These are phyloP conservation scores for Bjerkandera adusta DNA, from an alignment of 1,284 basidiomycete genomes.

Conservation along the genomic window DNA sequence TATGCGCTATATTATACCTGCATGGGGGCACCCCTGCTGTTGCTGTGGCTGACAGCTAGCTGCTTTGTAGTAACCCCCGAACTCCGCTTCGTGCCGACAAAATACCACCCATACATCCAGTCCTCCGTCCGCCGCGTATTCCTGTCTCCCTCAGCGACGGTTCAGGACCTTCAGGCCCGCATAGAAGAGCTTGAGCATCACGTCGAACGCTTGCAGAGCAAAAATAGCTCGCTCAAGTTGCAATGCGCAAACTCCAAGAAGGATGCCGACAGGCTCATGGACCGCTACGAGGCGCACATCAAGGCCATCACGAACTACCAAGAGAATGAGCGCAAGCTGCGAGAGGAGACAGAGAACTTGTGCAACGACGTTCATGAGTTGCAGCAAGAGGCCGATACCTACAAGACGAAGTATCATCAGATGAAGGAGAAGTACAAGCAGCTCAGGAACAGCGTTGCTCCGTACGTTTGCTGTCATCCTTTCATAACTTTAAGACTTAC, in stretches of 20 bases:
- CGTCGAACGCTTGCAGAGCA: constrained; percentile 22
- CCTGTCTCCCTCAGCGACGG: constrained; percentile 34
- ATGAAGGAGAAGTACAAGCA: constrained; percentile 27
- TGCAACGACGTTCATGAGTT: constrained; percentile 27
- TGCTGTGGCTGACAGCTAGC: too few relatives aligned
- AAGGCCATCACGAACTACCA: constrained; percentile 30
- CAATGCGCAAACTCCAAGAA: constrained; percentile 33
- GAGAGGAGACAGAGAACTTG: constrained; percentile 27
- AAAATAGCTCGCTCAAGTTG: constrained; percentile 32
- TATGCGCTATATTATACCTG: not conserved
- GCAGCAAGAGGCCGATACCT: constrained; percentile 24
- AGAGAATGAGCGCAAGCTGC: constrained; percentile 34
- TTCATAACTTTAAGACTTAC: not conserved
- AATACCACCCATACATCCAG: constrained; percentile 57
- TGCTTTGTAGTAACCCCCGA: constrained; percentile 37
- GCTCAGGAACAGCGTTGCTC: constrained; percentile 17
- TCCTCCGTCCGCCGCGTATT: constrained; percentile 57
- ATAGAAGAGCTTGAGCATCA: constrained; percentile 22
- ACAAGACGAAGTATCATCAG: constrained; percentile 30
- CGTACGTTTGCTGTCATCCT: constrained; percentile 1
- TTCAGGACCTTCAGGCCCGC: constrained; percentile 6
- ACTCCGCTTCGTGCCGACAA: constrained; percentile 52
- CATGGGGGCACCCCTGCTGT: not conserved
- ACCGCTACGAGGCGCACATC: constrained; percentile 37
- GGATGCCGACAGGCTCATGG: constrained; percentile 41